Base-by-base conservation (phyloP, 148 eudicot species). In the Spergularia bocconei region DNA sequence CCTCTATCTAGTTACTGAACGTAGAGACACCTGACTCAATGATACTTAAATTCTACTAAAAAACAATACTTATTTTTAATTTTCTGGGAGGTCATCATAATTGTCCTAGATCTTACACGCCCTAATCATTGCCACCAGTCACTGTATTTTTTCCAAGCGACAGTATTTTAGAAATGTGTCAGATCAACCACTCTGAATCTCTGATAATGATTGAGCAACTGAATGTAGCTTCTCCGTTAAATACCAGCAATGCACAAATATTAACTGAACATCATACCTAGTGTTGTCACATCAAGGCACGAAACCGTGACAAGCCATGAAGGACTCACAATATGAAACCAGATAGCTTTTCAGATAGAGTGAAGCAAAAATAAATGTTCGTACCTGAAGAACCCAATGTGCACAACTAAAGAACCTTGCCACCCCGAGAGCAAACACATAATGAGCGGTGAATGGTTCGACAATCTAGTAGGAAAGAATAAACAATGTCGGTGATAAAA, bases 381-480 rank as follows among this genome's bases (percentile, higher is more conserved):
- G 41, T 73, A 84, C 86, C 86, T 84, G 86, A 74, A 85, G 86
- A 73, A 85, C 82, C 88, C 88, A 85, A 63, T 85, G 88, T 3
- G 88, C 88, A 69, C 86, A 85, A 21, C 88, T 85, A 25, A 85
- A 76, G 73, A 85, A 85, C 77, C 88, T 85, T 48, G 88, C 84
- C 23, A 85, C 84, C 17, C 88, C 88, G 44, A 85, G 65, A 16
- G 86, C 86, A 78, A 85, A 85, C 8, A 83, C 88, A 65, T 85
- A 85, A 76, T 85, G 88, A 63, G 88, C 88, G 7, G 88, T 85
- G 58, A 83, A 85, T 57, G 88, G 88, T 78, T 85, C 88, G 60
- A 85, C 86, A 25, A 85, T 85, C 88, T 85, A 68, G 13, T 59
- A 14, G 69, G 56, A 70, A 67, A n/a, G 25, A 41, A 79, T 17